A percentile compares a stretch with the other conserved stretches of the same genome.
phyloP scores from a whole-genome alignment of 768 basidiomycete species.

The Clitopilus hobsonii region DNA sequence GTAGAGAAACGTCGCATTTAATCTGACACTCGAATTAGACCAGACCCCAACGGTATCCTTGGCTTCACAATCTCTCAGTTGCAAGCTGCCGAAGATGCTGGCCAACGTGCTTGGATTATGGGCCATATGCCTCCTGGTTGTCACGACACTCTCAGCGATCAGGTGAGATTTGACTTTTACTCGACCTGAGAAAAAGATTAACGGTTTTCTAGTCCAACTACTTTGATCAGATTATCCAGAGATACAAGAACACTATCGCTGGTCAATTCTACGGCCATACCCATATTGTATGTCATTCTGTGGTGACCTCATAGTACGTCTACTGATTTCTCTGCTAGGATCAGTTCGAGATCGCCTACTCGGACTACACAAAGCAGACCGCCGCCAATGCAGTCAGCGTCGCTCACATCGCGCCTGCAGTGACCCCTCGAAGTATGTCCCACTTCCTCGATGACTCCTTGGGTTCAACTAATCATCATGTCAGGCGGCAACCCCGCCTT shows the following conservation, averaged over 20 bases:
- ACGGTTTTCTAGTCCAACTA: constrained; percentile 51
- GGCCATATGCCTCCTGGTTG: constrained; percentile 54
- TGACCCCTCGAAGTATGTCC: constrained; percentile 50
- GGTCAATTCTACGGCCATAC: constrained; percentile 62
- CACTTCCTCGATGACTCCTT: neutral
- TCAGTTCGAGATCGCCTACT: constrained; percentile 57
- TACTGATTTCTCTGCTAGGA: constrained; percentile 27
- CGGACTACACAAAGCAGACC: constrained; percentile 41
- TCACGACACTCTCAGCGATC: constrained; percentile 44
- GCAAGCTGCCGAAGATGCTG: constrained; percentile 54
- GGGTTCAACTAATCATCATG: neutral
- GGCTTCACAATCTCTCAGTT: constrained; percentile 49
- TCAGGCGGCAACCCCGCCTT: constrained; percentile 52
- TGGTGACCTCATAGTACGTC: neutral
- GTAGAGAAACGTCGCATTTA: no score
- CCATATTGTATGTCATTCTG: constrained; percentile 29
- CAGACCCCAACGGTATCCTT: constrained; percentile 60
- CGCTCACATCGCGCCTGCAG: constrained; percentile 47
- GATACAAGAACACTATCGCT: constrained; percentile 55
- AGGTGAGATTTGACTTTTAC: no score
- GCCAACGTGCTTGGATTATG: constrained; percentile 59
- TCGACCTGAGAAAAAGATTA: no score
- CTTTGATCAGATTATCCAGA: constrained; percentile 56
- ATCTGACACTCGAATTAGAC: constrained; percentile 20
- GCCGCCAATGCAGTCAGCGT: constrained; percentile 42